Conservation (phyloP, 148 eudicot species). For the Fagopyrum homotropicum region DNA sequence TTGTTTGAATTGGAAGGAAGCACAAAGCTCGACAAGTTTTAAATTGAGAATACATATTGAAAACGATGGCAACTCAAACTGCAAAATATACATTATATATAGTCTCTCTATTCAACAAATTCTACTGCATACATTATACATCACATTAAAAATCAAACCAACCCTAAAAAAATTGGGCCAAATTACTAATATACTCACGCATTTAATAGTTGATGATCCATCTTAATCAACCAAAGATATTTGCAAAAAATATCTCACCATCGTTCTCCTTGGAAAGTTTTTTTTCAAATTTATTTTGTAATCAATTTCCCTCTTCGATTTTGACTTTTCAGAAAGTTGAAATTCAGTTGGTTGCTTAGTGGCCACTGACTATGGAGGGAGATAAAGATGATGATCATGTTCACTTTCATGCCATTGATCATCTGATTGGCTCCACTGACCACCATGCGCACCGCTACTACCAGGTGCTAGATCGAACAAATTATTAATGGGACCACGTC, state of each 20-base stretch:
- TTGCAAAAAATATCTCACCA: not conserved
- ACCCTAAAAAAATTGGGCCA: not conserved
- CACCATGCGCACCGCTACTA: not conserved
- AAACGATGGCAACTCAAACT: not conserved
- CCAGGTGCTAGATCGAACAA: conserved; percentile 7
- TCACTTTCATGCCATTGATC: conserved; percentile 8
- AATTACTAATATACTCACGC: not conserved
- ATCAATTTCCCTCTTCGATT: not conserved
- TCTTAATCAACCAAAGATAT: not conserved
- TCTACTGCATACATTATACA: not conserved
- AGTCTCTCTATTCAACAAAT: not conserved
- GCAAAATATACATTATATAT: not conserved
- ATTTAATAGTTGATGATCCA: not conserved
- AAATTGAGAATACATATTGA: not conserved
- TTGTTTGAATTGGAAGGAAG: too few species aligned
- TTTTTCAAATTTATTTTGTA: not conserved
- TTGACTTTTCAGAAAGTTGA: not conserved
- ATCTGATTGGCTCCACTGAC: conserved; percentile 4
- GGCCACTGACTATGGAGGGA: not conserved
- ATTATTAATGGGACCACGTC: not conserved
- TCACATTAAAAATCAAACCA: not conserved
- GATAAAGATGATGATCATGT: conserved; percentile 7
- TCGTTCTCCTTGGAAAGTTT: not conserved
- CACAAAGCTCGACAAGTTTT: too few species aligned
- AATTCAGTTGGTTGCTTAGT: not conserved